Evolutionary conservation across 2,329 filamentous ascomycete genomes (phyloP), one percentile per base, ranked within the genome.

Genomic region (Eutypa lata): DNA sequence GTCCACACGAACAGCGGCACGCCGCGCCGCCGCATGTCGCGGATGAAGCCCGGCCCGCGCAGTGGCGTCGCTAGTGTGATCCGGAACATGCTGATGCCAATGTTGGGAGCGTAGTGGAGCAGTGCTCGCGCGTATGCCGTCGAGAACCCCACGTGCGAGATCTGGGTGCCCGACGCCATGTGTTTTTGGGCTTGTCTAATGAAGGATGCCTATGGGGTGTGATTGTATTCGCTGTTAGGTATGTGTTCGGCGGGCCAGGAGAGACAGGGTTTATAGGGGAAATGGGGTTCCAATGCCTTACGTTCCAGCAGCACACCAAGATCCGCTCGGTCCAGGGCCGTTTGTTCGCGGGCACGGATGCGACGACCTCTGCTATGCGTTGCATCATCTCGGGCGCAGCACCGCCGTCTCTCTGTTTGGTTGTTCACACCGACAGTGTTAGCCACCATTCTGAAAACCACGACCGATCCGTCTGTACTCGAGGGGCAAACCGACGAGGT

Each of bases 291-390:
- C n/a, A n/a, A 37, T 42, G 19, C 56, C 72, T 65, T 72, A 88
- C 85, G 48, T 86, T 86, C 93, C 93, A 97, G 66, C 86, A 88
- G 44, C 92, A 93, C 1, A 96, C 75, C 0, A 95, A 75, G 48
- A 97, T 78, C 26, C 92, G 82, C 53, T 85, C 72, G 24, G 80
- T 75, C 92, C 93, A 97, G 4, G 83, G 81, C 35, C 71, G 71
- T 19, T 70, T 71, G 53, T 58, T 75, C 58, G 65, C n/a, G 11
- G 40, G 65, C 28, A 85, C 77, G 28, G 80, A 70, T 48, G 72
- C 72, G 16, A 96, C 74, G 0, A 87, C 84, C 50, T 81, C 72
- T 10, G 83, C 83, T 31, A 93, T 86, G 46, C 84, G 76, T 35
- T 79, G 71, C 68, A 97, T 84, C n/a, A 97, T 77, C 42, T 84